Evolutionary conservation across 345 rosid genomes (phyloP), one percentile per base, ranked within the genome.

Genomic region (Arabis hirsuta): DNA sequence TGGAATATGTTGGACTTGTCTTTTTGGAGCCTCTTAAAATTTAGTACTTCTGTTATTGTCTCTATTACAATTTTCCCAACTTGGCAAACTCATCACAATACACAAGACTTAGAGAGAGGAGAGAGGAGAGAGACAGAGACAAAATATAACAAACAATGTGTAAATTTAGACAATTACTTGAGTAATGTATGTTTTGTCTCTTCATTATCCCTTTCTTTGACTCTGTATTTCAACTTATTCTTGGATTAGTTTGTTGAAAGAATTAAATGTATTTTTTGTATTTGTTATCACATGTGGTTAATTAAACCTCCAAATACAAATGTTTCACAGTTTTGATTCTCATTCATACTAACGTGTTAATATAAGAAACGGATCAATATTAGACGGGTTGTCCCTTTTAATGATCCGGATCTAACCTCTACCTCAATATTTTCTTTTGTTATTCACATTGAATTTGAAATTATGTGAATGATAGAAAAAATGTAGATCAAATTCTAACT

Each of bases 1-100:
- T 75, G 79, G 78, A 75, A 67, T 75, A 76, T 70, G 79, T 69
- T 76, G 79, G 79, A 76, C 71, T 75, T 75, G 73, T 46, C 74
- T 61, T 62, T 75, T 75, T 76, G 71, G 34, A 76, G 53, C 79
- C 79, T 76, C 79, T 76, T 55, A 76, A 69, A 46, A 41, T 76
- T 76, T 76, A 76, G 79, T 69, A 69, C 66, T 76, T 76, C 59
- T 69, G 71, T 76, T 64, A 63, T 76, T 70, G 70, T 62, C 79
- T 69, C 65, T 39, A 55, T 69, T 69, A 62, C 79, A 62, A 70
- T 71, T 36, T 69, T 57, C 80, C 74, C 52, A 76, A 76, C 80
- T 76, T 76, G 72, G 76, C 74, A 76, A 76, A 76, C 76, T 48
- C 76, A 76, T 64, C 76, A 70, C 74, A 75, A 75, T 53, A 62